These are phyloP conservation scores for Lophium mytilinum DNA, from an alignment of 495 filamentous ascomycete species.

Conservation along the genomic window DNA sequence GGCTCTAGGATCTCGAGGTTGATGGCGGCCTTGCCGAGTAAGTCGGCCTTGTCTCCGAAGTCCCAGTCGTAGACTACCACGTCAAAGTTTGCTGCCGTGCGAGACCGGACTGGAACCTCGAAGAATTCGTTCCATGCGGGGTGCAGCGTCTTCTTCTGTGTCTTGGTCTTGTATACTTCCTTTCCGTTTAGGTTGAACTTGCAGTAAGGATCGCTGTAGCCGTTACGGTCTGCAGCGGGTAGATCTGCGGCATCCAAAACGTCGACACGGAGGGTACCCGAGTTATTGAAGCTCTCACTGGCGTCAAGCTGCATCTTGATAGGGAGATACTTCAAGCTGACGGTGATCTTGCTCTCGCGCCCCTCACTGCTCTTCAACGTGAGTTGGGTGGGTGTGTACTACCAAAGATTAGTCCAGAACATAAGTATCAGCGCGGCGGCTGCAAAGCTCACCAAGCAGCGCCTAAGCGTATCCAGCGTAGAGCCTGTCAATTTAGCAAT, in stretches of 20 bases:
- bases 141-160: constrained; percentile 91
- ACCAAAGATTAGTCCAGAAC: neutral
- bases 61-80: constrained; percentile 92
- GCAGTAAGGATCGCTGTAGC: constrained; percentile 93
- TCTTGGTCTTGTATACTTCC: constrained; percentile 84
- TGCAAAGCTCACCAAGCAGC: constrained; percentile 59
- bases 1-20: constrained; percentile 78
- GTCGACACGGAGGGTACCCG: constrained; percentile 85
- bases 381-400: constrained; percentile 85
- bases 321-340: constrained; percentile 89
- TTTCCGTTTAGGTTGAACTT: constrained; percentile 85
- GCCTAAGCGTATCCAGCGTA: constrained; percentile 76
- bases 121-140: constrained; percentile 96
- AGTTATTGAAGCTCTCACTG: constrained; percentile 95
- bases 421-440: neutral
- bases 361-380: constrained; percentile 68
- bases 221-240: constrained; percentile 88
- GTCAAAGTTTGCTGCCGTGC: constrained; percentile 77
- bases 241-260: constrained; percentile 82
- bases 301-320: constrained; percentile 90
- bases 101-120: constrained; percentile 68
- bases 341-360: constrained; percentile 69
- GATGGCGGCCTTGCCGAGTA: constrained; percentile 68
- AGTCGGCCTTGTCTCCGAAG: constrained; percentile 84
- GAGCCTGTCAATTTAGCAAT: constrained; percentile 77